Base-by-base conservation (phyloP, 306 rosid species). In the Inga oerstediana region DNA sequence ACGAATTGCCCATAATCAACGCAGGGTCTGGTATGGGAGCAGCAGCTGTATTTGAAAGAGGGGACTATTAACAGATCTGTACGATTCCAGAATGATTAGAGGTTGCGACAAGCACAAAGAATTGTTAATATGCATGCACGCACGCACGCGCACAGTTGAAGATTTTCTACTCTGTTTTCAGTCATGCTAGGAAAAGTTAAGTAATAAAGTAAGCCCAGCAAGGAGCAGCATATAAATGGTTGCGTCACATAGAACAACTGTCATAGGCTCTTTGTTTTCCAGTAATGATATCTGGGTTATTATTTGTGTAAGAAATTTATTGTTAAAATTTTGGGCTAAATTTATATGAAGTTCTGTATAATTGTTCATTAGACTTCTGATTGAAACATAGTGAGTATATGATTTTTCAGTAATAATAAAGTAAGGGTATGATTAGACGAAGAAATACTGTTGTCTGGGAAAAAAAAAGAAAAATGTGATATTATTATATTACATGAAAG, bases 21-120 rank as follows among this genome's bases (percentile, higher is more conserved):
- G 83, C 92, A 92, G 98, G 98, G 64, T 86, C 96, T 4, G 98
- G 97, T 8, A 93, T 95, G 98, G 97, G 98, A 30, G 98, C 98
- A 83, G 97, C 98, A 46, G 98, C 98, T 48, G 97, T 93, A 41
- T 86, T 95, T 66, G 98, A 95, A 84, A 90, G 98, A 79, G 98
- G 93, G 12, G 95, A 92, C 80, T 84, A 84, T 72, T 69, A 90
- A 94, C 66, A 78, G 85, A 84, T 80, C 65, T 86, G 8, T 16
- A 30, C 77, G 75, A 91, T 41, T 87, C 84, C 73, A 67, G 85
- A 78, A 71, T 75, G 32, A 76, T 64, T n/a, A n/a, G 64, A 0
- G 64, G 22, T 58, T n/a, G 64, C 3, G 61, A n/a, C 64, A 52
- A 52, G 61, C 19, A 52, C 22, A 17, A 52, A 52, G 10, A 52